These are phyloP conservation scores for Chimonanthus praecox DNA, from an alignment of 164 flowering plant genomes.

Conservation along the genomic window DNA sequence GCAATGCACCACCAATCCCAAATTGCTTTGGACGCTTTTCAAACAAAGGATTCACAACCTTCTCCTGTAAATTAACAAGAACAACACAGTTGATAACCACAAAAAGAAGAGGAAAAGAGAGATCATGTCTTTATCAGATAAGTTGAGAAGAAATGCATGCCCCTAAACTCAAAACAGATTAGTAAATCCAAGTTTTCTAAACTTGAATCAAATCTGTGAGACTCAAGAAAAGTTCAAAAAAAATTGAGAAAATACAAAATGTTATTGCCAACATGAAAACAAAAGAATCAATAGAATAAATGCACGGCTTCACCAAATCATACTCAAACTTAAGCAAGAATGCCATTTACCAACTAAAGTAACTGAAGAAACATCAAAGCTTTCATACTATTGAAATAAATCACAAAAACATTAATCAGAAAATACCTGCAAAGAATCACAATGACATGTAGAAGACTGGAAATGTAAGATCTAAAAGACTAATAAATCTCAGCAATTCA, in stretches of 20 bases:
- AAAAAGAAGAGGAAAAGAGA: not conserved
- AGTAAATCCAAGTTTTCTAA: not conserved
- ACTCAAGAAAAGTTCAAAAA: not conserved
- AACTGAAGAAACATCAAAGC: not conserved
- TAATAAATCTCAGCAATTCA: too few relatives aligned
- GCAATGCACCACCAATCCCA: conserved; percentile 40
- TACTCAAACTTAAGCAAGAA: not conserved
- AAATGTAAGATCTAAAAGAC: not conserved
- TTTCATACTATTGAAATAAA: not conserved
- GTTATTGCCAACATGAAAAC: not conserved
- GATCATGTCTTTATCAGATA: not conserved
- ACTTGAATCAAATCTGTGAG: not conserved
- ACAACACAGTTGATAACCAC: not conserved
- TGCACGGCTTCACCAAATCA: not conserved
- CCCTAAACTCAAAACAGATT: too few relatives aligned
- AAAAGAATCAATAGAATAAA: not conserved
- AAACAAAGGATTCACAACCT: conserved; percentile 52
- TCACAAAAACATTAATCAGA: not conserved
- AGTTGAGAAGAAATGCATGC: not conserved
- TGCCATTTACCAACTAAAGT: not conserved
- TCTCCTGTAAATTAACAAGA: conserved; percentile 22
- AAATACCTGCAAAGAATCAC: not conserved
- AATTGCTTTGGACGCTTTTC: conserved; percentile 77
- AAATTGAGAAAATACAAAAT: too few relatives aligned
- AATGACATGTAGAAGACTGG: not conserved